Conservation (phyloP, 495 filamentous ascomycete genomes). For the Podospora tetraspora region DNA sequence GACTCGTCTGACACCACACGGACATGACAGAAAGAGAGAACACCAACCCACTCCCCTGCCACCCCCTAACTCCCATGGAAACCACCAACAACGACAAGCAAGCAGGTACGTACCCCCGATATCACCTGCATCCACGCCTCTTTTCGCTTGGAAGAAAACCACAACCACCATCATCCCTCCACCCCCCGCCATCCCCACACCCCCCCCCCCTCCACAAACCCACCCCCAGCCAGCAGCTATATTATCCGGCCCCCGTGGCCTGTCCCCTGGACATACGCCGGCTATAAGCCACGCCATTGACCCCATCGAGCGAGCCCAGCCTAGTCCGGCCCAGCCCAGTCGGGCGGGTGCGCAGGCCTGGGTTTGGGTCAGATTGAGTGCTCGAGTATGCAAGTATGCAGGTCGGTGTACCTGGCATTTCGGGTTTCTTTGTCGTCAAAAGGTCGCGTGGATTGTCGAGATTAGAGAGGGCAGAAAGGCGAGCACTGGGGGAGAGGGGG, state of each 20-base stretch:
- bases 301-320: background rate
- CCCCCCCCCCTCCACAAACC: too few relatives aligned
- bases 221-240: background rate
- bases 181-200: background rate
- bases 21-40: background rate
- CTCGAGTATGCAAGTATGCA: background rate
- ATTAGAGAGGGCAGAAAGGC: background rate
- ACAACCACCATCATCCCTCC: background rate
- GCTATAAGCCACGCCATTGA: background rate
- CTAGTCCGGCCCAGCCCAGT: background rate
- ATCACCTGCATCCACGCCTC: background rate
- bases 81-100: background rate
- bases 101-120: background rate
- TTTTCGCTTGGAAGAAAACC: background rate
- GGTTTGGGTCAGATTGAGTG: background rate
- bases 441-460: background rate
- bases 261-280: background rate
- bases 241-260: background rate
- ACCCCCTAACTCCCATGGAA: background rate
- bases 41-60: background rate
- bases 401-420: background rate
- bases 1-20: background rate
- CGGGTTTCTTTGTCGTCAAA: background rate
- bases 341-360: background rate
- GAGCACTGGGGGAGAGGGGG: too few relatives aligned